Evolutionary conservation across 371 early-diverging fungal genomes (phyloP), one percentile per base, ranked within the genome.

Genomic region (Mucor racemosus): DNA sequence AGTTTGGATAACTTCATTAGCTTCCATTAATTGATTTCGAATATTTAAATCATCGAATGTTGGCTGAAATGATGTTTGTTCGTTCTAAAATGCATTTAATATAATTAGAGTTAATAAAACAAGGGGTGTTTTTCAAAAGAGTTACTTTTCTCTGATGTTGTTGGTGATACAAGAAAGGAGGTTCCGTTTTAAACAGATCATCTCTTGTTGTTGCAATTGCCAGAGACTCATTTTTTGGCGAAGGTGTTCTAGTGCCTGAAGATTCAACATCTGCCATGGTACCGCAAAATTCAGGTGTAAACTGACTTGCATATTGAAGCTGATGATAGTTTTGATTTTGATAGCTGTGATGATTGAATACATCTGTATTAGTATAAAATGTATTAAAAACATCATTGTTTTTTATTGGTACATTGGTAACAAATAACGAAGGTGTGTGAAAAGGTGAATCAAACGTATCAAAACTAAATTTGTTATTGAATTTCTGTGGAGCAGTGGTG

Each of bases 261-360:
- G 75, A 74, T 15, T 71, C 75, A 13, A 62, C 50, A 54, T 72
- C 76, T 11, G 69, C 46, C 53, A 75, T 66, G 17, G 60, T 60
- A 41, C 58, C 55, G 19, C 50, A 61, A 31, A 66, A 50, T 35
- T 70, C 66, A 4, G 66, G 62, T 15, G 62, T 31, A 15, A 57
- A 58, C 26, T 50, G 50, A 26, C 21, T 50, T 14, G 64, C 39
- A 7, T 56, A 40, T 10, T 67, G 56, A 15, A 3, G 58, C 0
- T 38, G 21, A 0, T 5, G 35, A 0, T n/a, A 21, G 3, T 3
- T 26, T 13, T 31, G 21, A 35, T 21, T 56, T 14, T 53, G 53
- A 7, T 39, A 48, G 7, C 7, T 14, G 4, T 53, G 50, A 13
- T 40, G 39, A 15, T 35, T 53, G 10, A 53, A 19, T 19, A 39